These are phyloP conservation scores for Lathyrus oleraceus DNA, from an alignment of 306 rosid species.

Conservation along the genomic window DNA sequence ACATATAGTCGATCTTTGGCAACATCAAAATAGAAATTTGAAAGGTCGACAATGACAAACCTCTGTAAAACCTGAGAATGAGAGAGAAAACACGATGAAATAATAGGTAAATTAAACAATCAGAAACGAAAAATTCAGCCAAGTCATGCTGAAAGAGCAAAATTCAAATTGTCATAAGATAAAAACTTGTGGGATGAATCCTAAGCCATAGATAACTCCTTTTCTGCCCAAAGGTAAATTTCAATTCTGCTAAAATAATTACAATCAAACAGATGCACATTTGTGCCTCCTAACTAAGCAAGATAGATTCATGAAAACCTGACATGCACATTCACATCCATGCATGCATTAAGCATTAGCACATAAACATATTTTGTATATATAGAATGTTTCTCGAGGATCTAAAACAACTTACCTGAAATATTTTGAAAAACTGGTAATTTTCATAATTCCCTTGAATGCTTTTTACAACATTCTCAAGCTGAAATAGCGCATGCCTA, in stretches of 20 bases:
- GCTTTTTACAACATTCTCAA: slow-evolving; percentile 73
- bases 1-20: slow-evolving; percentile 99
- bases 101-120: slow-evolving; percentile 26
- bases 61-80: slow-evolving; percentile 83
- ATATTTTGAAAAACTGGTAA: slow-evolving; percentile 93
- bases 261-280: slow-evolving; percentile 25
- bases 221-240: slow-evolving; percentile 20
- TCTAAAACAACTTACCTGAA: slow-evolving; percentile 65
- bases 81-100: slow-evolving; percentile 13
- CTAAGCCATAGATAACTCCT: not conserved
- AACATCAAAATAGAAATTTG: slow-evolving; percentile 90
- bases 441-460: slow-evolving; percentile 81
- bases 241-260: slow-evolving; percentile 6
- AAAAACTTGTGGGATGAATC: slow-evolving; percentile 18
- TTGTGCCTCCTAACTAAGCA: not conserved
- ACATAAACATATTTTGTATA: slow-evolving; percentile 3
- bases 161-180: not conserved
- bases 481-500: slow-evolving; percentile 86
- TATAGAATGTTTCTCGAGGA: slow-evolving; percentile 22
- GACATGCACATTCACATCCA: slow-evolving; percentile 1
- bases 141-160: slow-evolving; percentile 27
- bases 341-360: not conserved
- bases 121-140: slow-evolving; percentile 26
- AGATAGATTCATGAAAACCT: not conserved
- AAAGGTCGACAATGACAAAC: slow-evolving; percentile 91